These are phyloP conservation scores for Erigeron philadelphicus DNA, from an alignment of 140 eudicot species.

Conservation along the genomic window DNA sequence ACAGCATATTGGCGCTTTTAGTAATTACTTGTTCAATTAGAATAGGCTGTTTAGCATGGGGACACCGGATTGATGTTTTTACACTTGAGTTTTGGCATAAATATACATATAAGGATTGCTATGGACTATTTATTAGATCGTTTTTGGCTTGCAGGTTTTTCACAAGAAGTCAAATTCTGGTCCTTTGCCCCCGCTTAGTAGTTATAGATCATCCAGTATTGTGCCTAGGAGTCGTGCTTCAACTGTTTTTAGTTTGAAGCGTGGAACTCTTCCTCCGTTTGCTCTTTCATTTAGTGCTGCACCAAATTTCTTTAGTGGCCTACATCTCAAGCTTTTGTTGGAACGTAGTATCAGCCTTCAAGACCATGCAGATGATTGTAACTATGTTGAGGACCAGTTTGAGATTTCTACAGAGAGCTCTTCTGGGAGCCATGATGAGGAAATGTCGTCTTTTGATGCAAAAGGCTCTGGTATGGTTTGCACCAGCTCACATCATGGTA, in stretches of 20 bases:
- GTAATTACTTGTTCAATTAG: conserved; percentile 1
- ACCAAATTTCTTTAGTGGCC: conserved; percentile 56
- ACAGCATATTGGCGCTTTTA: conserved; percentile 10
- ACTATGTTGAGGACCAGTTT: conserved; percentile 21
- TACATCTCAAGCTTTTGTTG: conserved; percentile 74
- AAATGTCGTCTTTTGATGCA: conserved; percentile 17
- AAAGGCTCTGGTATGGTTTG: conserved; percentile 16
- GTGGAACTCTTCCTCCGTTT: conserved; percentile 52
- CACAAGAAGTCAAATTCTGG: conserved; percentile 31
- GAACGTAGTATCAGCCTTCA: conserved; percentile 49
- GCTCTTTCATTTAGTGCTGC: conserved; percentile 69
- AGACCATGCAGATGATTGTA: conserved; percentile 30
- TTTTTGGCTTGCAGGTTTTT: conserved; percentile 36
- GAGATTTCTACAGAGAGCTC: conserved; percentile 32
- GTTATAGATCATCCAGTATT: conserved; percentile 32
- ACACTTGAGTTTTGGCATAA: conserved; percentile 5
- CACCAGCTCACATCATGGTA: conserved; percentile 18
- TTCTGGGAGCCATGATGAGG: conserved; percentile 18
- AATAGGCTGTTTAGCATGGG: background rate
- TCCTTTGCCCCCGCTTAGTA: conserved; percentile 30
- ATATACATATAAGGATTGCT: too few relatives aligned
- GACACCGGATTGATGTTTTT: conserved; percentile 8
- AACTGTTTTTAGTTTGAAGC: conserved; percentile 31
- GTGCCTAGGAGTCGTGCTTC: conserved; percentile 28
- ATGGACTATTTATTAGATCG: conserved; percentile 4